Percentiles rank a stretch among this genome's conserved stretches.
Conservation (phyloP, 176 grass and related monocot genomes). For the Musa beccarii region DNA sequence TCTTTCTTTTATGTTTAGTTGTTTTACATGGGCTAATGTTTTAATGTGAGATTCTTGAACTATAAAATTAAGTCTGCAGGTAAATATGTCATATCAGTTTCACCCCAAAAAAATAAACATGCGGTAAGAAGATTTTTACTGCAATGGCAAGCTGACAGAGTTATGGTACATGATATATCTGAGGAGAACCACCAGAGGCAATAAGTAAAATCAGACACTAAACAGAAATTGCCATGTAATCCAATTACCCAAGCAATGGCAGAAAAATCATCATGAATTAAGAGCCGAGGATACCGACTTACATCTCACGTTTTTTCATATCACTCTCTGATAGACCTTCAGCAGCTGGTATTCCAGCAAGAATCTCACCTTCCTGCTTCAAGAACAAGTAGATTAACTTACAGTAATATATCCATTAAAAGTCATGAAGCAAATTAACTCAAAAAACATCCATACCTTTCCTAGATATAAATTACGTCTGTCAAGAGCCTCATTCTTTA, state of each 20-base stretch:
- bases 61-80: too few relatives aligned
- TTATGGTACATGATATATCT: too few relatives aligned
- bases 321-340: conserved; percentile 81
- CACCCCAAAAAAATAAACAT: too few relatives aligned
- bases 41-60: too few relatives aligned
- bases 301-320: conserved; percentile 80
- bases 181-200: too few relatives aligned
- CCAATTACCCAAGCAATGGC: background rate
- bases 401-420: conserved; percentile 10
- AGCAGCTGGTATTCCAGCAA: conserved; percentile 65
- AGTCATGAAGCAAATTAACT: background rate
- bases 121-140: too few relatives aligned
- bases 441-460: conserved; percentile 31
- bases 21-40: too few relatives aligned
- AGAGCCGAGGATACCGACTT: conserved; percentile 23
- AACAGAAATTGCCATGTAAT: background rate
- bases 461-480: conserved; percentile 78
- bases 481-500: conserved; percentile 66
- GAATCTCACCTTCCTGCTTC: conserved; percentile 81
- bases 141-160: too few relatives aligned
- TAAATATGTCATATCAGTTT: too few relatives aligned
- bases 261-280: background rate
- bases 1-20: too few relatives aligned
- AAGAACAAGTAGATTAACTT: conserved; percentile 13
- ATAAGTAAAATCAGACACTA: too few relatives aligned